Percentiles rank a stretch among this genome's conserved stretches.
These are phyloP conservation scores for Lentinula detonsa DNA, from an alignment of 768 basidiomycete species.

Conservation along the genomic window DNA sequence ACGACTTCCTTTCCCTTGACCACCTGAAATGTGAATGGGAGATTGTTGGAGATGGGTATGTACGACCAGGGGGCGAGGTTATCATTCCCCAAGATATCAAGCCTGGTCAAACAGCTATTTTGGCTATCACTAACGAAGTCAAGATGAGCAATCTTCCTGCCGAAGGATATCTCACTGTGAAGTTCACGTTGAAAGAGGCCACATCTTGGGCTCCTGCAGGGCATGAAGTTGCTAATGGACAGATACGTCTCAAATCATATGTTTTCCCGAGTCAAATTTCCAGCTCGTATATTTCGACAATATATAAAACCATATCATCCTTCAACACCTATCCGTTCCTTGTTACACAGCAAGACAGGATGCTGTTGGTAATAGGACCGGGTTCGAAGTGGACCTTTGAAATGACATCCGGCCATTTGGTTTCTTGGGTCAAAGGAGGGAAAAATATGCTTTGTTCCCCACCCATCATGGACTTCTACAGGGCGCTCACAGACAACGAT, in stretches of 20 bases:
- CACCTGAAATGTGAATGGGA: slow-evolving; percentile 4
- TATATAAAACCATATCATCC: not conserved
- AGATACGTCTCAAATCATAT: not conserved
- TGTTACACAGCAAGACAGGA: not conserved
- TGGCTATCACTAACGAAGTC: not conserved
- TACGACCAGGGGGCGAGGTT: not conserved
- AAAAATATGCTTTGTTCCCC: not conserved
- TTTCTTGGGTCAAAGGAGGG: slow-evolving; percentile 3
- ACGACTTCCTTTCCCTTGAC: slow-evolving; percentile 8
- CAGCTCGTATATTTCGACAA: not conserved
- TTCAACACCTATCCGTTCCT: not conserved
- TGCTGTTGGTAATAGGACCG: not conserved
- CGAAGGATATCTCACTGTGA: slow-evolving; percentile 2
- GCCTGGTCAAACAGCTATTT: not conserved
- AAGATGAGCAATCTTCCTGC: not conserved
- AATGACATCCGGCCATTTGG: slow-evolving; percentile 1
- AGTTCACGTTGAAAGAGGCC: not conserved
- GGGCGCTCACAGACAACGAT: slow-evolving; percentile 9
- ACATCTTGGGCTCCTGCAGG: slow-evolving; percentile 5
- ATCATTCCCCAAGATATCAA: slow-evolving; percentile 2
- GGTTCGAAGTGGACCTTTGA: slow-evolving; percentile 6
- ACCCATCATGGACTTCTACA: slow-evolving; percentile 6
- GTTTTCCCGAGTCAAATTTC: not conserved
- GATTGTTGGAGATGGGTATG: not conserved
- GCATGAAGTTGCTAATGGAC: slow-evolving; percentile 8